These are phyloP conservation scores for Metschnikowia cerradonensis DNA, from an alignment of 805 yeast species.

Conservation along the genomic window DNA sequence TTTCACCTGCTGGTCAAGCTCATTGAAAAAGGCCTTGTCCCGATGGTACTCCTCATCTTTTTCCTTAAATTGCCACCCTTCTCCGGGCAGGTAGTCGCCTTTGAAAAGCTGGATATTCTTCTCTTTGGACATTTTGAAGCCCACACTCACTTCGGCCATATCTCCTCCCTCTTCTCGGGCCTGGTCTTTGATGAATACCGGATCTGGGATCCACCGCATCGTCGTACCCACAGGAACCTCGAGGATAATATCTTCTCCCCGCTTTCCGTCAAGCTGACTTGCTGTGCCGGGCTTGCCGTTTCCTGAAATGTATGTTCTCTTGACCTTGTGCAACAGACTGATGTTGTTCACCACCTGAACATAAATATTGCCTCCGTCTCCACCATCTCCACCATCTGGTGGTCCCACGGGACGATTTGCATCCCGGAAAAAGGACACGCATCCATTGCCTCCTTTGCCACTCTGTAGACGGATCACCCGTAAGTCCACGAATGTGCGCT, in stretches of 20 bases:
- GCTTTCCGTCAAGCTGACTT: constrained; percentile 80
- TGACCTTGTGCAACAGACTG: constrained; percentile 66
- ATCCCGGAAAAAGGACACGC: constrained; percentile 80
- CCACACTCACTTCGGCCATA: constrained; percentile 13
- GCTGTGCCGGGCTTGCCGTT: constrained; percentile 70
- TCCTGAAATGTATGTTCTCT: constrained; percentile 64
- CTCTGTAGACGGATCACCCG: constrained; percentile 62
- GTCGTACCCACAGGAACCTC: constrained; percentile 92
- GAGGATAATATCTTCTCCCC: constrained; percentile 73
- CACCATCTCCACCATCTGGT: constrained; percentile 99
- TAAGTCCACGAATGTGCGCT: constrained; percentile 41
- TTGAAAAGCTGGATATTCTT: constrained; percentile 55
- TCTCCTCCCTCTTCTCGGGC: constrained; percentile 20
- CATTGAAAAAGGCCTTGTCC: constrained; percentile 60
- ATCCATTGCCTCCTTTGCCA: constrained; percentile 89
- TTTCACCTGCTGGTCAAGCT: constrained; percentile 59
- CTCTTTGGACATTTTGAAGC: constrained; percentile 22
- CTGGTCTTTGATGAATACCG: constrained; percentile 40
- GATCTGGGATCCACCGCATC: constrained; percentile 80
- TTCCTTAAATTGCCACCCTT: constrained; percentile 88
- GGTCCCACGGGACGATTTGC: constrained; percentile 86
- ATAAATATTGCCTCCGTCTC: constrained; percentile 83
- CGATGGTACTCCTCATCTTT: constrained; percentile 67
- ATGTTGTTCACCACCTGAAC: constrained; percentile 74
- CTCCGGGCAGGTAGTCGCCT: constrained; percentile 59